phyloP scores from a whole-genome alignment of 306 rosid genomes.

The Inga oerstediana region DNA sequence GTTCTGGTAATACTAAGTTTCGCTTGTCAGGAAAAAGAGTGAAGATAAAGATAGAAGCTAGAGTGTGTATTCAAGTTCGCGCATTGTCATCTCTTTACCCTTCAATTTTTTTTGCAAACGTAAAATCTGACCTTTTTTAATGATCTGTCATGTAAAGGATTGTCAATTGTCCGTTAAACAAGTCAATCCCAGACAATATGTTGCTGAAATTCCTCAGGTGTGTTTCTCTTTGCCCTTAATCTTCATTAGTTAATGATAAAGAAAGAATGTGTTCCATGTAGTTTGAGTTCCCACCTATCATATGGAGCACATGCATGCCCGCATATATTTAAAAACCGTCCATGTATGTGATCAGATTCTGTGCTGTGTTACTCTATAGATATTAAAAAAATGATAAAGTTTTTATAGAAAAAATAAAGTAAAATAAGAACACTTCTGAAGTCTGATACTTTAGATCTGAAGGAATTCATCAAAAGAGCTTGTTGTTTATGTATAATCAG shows the following conservation, averaged over 20 bases:
- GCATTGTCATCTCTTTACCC: not conserved
- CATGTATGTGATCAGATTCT: not conserved
- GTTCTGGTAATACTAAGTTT: not conserved
- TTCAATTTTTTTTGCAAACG: not conserved
- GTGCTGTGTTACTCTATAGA: not conserved
- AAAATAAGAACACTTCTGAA: not conserved
- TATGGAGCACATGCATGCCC: not conserved
- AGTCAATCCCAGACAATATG: slow-evolving; percentile 87
- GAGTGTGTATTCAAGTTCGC: not conserved
- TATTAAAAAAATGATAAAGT: not conserved
- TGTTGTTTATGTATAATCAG: not conserved
- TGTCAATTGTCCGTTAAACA: slow-evolving; percentile 92
- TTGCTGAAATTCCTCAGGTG: slow-evolving; percentile 88
- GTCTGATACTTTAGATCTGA: not conserved
- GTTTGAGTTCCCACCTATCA: not conserved
- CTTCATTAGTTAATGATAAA: not conserved
- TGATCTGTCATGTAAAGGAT: slow-evolving; percentile 39
- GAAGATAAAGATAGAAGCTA: not conserved
- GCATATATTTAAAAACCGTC: not conserved
- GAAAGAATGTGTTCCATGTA: not conserved
- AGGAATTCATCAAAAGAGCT: not conserved
- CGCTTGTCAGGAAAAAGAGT: not conserved
- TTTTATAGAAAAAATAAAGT: not conserved
- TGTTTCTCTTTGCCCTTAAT: not conserved
- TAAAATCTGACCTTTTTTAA: not conserved